phyloP scores from a whole-genome alignment of 2,329 filamentous ascomycete genomes.

The Apiospora kogelbergensis region DNA sequence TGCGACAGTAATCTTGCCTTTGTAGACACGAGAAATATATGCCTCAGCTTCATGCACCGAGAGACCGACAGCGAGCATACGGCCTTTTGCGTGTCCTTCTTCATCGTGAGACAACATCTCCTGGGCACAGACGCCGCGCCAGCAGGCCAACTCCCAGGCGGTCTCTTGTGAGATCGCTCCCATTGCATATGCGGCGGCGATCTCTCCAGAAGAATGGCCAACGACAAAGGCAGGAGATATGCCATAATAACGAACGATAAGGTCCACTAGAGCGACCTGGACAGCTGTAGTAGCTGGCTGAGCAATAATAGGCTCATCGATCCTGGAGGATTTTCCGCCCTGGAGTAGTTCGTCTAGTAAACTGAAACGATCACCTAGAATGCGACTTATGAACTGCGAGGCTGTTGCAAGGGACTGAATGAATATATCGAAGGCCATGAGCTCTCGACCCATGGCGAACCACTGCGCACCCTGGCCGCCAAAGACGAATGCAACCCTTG shows the following conservation, averaged over 20 bases:
- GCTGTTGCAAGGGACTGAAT: constrained; percentile 27
- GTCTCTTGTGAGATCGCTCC: constrained; percentile 25
- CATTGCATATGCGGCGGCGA: constrained; percentile 31
- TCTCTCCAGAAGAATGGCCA: constrained; percentile 37
- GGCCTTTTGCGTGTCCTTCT: constrained; percentile 9
- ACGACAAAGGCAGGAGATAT: constrained; percentile 26
- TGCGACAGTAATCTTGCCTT: constrained; percentile 18
- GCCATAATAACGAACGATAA: constrained; percentile 24
- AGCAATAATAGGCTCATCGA: constrained; percentile 33
- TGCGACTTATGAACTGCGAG: constrained; percentile 25
- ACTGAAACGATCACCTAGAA: constrained; percentile 23
- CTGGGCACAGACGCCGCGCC: constrained; percentile 21
- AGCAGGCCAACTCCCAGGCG: constrained; percentile 23
- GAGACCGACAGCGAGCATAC: constrained; percentile 25
- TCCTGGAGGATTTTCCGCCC: constrained; percentile 21
- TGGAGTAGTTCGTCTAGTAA: constrained; percentile 35
- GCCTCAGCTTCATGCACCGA: constrained; percentile 11
- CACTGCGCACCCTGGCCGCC: constrained; percentile 38
- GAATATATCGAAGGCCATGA: constrained; percentile 30
- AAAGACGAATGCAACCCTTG: constrained; percentile 30
- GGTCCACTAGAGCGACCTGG: constrained; percentile 31
- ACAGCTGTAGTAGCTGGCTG: constrained; percentile 32
- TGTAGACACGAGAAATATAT: constrained; percentile 16
- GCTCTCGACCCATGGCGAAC: constrained; percentile 37
- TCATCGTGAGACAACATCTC: constrained; percentile 5